Evolutionary conservation across 176 grass and related monocot species (phyloP), one percentile per base, ranked within the genome.

Genomic region (Oryza punctata): DNA sequence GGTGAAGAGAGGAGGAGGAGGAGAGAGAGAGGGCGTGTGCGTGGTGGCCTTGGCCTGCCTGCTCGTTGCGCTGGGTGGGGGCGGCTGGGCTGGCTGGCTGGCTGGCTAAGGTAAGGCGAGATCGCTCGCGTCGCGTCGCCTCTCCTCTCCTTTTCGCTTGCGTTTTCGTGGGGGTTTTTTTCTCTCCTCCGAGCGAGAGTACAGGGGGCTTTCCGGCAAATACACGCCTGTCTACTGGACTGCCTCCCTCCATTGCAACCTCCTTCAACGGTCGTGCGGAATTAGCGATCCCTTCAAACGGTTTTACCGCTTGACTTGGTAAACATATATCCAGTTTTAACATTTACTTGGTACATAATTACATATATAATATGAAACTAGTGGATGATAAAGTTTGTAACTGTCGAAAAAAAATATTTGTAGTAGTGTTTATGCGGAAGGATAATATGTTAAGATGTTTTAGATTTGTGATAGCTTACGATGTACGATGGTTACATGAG

Each of bases 11-110:
- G 72, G 70, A 40, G 29, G 28, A 61, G 75, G 32, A 33, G 32
- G 32, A 60, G 6, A 72, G 47, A 23, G 80, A 45, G 70, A 27
- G 64, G 52, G 84, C 9, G 86, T 57, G 69, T 54, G 81, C 5
- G 86, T 57, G 52, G 78, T 63, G 73, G 79, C 44, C 12, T 9
- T 71, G 69, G 80, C 84, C 67, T 73, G 69, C 28, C 30, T 38
- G 37, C 37, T 68, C n/a, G 33, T 70, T 41, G 40, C 40, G 40
- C 40, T 41, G 40, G 33, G 78, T 77, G 66, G 78, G 72, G 83
- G 57, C 70, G 83, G 57, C 63, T 65, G 40, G 38, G 15, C 37
- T 38, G 37, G 38, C 44, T 13, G 16, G 50, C 52, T 57, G 18
- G 5, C 18, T 9, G 18, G 19, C 52, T 21, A 21, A n/a, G 52